A percentile compares a stretch with the other conserved stretches of the same genome.
phyloP scores from a whole-genome alignment of 225 moss, liverwort and hornwort genomes.

The Lunularia cruciata region DNA sequence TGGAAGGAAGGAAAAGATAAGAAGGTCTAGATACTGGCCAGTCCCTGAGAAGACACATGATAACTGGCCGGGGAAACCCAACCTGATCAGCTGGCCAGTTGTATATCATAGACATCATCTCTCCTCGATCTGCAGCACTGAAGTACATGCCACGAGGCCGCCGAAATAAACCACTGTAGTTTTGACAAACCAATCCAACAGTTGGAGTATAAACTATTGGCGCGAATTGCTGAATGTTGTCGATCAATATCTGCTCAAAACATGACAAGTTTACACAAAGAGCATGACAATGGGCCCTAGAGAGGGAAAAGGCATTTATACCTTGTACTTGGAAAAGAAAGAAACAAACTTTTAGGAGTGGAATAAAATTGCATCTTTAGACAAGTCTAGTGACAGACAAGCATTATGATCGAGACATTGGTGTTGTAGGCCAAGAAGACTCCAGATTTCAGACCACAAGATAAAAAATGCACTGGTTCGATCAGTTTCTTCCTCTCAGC shows the following conservation, averaged over 20 bases:
- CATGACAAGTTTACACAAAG: constrained; percentile 18
- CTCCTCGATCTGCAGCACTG: constrained; percentile 75
- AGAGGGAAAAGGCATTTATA: too few relatives aligned
- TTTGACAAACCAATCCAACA: constrained; percentile 94
- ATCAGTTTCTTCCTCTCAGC: too few relatives aligned
- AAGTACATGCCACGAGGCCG: constrained; percentile 98
- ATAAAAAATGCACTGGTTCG: too few relatives aligned
- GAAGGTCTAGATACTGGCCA: not conserved
- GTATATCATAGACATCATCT: constrained; percentile 92
- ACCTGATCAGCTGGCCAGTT: constrained; percentile 97
- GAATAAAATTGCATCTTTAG: too few relatives aligned
- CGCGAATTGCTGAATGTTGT: constrained; percentile 82
- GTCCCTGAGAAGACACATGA: not conserved
- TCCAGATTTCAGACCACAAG: too few relatives aligned
- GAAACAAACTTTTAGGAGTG: too few relatives aligned
- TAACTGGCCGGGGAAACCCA: not conserved
- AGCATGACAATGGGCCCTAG: constrained; percentile 9
- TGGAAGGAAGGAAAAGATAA: too few relatives aligned
- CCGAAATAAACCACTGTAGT: constrained; percentile 91
- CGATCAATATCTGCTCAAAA: constrained; percentile 75
- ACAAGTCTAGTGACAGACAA: too few relatives aligned
- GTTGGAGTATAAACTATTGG: constrained; percentile 97
- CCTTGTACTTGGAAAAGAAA: too few relatives aligned
- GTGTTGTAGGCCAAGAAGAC: too few relatives aligned
- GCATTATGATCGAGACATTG: too few relatives aligned